Conservation (phyloP, 2,329 filamentous ascomycete genomes). For the Trichoderma brevicompactum region DNA sequence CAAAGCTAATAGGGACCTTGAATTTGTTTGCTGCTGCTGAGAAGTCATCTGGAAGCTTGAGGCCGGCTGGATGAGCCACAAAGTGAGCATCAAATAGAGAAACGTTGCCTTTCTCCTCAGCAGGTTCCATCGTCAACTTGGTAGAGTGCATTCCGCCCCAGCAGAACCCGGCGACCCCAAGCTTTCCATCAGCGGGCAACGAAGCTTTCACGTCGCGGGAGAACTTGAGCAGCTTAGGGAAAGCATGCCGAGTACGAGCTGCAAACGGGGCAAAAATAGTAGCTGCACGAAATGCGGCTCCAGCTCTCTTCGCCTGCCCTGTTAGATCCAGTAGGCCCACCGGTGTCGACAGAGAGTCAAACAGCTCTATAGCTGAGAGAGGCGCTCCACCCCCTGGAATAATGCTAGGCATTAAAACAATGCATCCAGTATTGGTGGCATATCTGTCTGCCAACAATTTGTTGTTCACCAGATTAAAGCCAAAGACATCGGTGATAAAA, state of each 20-base stretch:
- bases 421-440: neutral
- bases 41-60: slow-evolving; percentile 11
- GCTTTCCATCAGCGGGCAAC: neutral
- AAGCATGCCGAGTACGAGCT: slow-evolving; percentile 7
- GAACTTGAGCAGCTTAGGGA: neutral
- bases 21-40: neutral
- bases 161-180: neutral
- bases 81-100: slow-evolving; percentile 9
- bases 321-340: slow-evolving; percentile 1
- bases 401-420: slow-evolving; percentile 1
- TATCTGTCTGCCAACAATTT: slow-evolving; percentile 15
- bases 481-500: slow-evolving; percentile 8
- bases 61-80: slow-evolving; percentile 7
- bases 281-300: neutral
- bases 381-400: slow-evolving; percentile 10
- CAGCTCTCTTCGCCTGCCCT: slow-evolving; percentile 7
- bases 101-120: neutral
- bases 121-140: neutral
- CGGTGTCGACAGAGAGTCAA: slow-evolving; percentile 6
- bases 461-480: slow-evolving; percentile 14
- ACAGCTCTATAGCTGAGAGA: slow-evolving; percentile 11
- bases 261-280: neutral
- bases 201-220: slow-evolving; percentile 3
- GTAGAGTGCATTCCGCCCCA: slow-evolving; percentile 16
- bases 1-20: slow-evolving; percentile 1